Conservation (phyloP, 2,329 filamentous ascomycete genomes). For the Curvularia sp. region DNA sequence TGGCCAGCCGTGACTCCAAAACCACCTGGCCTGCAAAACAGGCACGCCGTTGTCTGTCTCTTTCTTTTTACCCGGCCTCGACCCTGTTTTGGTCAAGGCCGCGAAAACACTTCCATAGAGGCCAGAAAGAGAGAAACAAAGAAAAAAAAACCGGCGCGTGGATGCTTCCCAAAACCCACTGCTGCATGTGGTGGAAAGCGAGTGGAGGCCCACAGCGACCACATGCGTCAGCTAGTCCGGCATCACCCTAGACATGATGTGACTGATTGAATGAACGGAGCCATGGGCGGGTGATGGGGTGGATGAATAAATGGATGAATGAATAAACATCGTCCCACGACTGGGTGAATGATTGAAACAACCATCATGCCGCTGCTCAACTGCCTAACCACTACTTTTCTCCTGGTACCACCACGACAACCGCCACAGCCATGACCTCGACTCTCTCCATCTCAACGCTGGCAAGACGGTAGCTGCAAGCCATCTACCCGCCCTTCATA, state of each 20-base stretch:
- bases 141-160: slow-evolving; percentile 24
- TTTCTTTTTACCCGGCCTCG: slow-evolving; percentile 43
- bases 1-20: slow-evolving; percentile 38
- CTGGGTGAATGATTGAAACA: slow-evolving; percentile 2
- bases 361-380: not conserved
- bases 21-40: slow-evolving; percentile 42
- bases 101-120: slow-evolving; percentile 36
- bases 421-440: not conserved
- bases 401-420: not conserved
- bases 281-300: not conserved
- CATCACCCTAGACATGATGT: slow-evolving; percentile 25
- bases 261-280: not conserved
- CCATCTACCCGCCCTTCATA: slow-evolving; percentile 22
- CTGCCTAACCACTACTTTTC: not conserved
- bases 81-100: slow-evolving; percentile 40
- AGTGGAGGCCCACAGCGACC: slow-evolving; percentile 30
- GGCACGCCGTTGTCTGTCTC: slow-evolving; percentile 41
- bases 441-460: not conserved
- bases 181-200: slow-evolving; percentile 32
- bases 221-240: slow-evolving; percentile 34
- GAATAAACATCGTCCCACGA: not conserved
- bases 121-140: not conserved
- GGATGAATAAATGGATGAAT: not conserved
- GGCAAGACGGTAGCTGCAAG: not conserved
- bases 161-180: slow-evolving; percentile 24